These are phyloP conservation scores for Fusarium albosuccineum DNA, from an alignment of 2,329 filamentous ascomycete genomes.

Conservation along the genomic window DNA sequence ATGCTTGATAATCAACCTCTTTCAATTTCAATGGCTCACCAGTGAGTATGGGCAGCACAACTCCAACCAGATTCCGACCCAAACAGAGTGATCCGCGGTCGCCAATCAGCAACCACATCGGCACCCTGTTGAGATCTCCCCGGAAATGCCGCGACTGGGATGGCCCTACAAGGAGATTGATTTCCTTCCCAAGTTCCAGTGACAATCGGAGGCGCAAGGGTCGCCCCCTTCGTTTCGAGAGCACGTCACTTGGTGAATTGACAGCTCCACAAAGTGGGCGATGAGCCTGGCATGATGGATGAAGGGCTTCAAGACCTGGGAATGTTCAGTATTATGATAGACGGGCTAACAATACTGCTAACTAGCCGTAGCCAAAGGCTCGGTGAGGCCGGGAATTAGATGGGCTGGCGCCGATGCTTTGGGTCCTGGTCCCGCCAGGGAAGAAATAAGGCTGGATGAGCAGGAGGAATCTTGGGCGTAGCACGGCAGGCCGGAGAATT, in stretches of 20 bases:
- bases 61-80: constrained; percentile 1
- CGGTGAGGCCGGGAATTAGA: constrained; percentile 35
- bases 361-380: constrained; percentile 15
- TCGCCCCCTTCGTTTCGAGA: constrained; percentile 28
- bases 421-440: not conserved
- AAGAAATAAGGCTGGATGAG: constrained; percentile 26
- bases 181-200: constrained; percentile 1
- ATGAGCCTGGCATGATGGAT: constrained; percentile 5
- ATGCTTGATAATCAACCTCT: no score
- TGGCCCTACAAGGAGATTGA: constrained; percentile 27
- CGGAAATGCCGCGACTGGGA: constrained; percentile 45
- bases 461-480: constrained; percentile 4
- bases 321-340: not conserved
- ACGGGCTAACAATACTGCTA: not conserved
- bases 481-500: constrained; percentile 30
- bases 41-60: constrained; percentile 9
- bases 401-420: constrained; percentile 16
- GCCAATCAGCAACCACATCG: constrained; percentile 30
- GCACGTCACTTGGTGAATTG: constrained; percentile 22
- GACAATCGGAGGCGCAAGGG: constrained; percentile 10
- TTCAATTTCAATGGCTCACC: not conserved
- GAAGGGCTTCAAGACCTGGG: constrained; percentile 5
- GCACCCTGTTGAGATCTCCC: constrained; percentile 33
- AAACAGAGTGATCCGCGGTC: constrained; percentile 21
- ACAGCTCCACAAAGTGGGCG: constrained; percentile 9